phyloP scores from a whole-genome alignment of 306 rosid species.

The Comarum palustre region DNA sequence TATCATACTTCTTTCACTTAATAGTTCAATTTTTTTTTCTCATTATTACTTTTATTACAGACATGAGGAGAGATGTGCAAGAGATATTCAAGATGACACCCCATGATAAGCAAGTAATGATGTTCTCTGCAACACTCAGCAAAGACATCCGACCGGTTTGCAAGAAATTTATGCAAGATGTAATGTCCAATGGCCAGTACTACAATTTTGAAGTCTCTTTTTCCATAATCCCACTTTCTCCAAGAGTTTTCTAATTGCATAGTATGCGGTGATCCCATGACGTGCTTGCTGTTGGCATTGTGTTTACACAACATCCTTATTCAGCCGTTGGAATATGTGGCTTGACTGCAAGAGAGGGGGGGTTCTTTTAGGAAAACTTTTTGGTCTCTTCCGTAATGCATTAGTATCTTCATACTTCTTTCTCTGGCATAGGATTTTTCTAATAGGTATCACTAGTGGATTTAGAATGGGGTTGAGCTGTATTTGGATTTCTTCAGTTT shows the following conservation, averaged over 20 bases:
- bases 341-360: conserved; percentile 17
- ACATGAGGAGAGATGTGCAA: conserved; percentile 98
- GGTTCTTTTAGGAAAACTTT: background rate
- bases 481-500: conserved; percentile 6
- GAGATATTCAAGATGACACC: conserved; percentile 99
- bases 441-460: conserved; percentile 23
- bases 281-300: conserved; percentile 31
- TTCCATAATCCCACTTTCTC: conserved; percentile 57
- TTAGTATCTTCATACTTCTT: conserved; percentile 13
- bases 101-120: conserved; percentile 98
- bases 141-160: conserved; percentile 99
- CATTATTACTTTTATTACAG: conserved; percentile 36
- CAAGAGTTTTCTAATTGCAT: conserved; percentile 39
- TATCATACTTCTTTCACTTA: background rate
- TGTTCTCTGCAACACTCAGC: conserved; percentile 99
- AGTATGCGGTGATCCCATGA: conserved; percentile 38
- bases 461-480: background rate
- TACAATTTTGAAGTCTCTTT: conserved; percentile 78
- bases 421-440: conserved; percentile 9
- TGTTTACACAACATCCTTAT: conserved; percentile 17
- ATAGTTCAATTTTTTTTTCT: conserved; percentile 7
- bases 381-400: conserved; percentile 19
- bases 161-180: conserved; percentile 99
- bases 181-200: conserved; percentile 88
- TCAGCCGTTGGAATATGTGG: conserved; percentile 28